Base-by-base conservation (phyloP, 768 basidiomycete species). In the Psilocybe cubensis region DNA sequence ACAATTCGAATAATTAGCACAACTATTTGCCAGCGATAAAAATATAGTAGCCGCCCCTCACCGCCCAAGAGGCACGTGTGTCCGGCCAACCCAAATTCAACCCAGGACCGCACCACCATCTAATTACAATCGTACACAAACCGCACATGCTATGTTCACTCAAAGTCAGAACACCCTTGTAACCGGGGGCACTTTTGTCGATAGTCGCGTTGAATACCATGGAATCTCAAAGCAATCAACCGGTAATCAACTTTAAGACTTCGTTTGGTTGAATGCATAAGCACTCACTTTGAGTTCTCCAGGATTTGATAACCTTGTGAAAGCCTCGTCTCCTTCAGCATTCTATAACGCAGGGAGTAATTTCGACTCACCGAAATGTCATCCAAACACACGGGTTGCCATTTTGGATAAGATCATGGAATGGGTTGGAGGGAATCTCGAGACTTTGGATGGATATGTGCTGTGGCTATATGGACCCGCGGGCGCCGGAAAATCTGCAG, bases 381-480 rank as follows among this genome's bases (percentile, higher is more conserved):
- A 52, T 52, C 50, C 50, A 41, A 38, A 52, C 7, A 52, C 50
- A 0, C 20, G 50, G 3, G 18, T 33, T 27, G 50, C 50, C 4
- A 33, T 52, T 21, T 24, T 52, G 4, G 35, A 52, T 24, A 52
- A 40, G 33, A 52, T 52, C 10, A 40, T 52, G 38, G 40, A 52
- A 20, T 52, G 50, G 50, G 25, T 52, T 3, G 23, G 21, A 17
- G 50, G 23, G 11, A 7, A 24, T 38, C 24, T 4, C n/a, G n/a
- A n/a, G n/a, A 35, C 18, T 23, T 41, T 38, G 23, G 35, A 35
- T 14, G 21, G n/a, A 27, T 27, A 25, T 7, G 25, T 52, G 21
- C 18, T 52, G 12, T 52, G 50, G 50, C 50, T 52, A 17, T 41
- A 52, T 27, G 50, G 50, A 14, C 50, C 50, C n/a, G 50, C 50